These are phyloP conservation scores for Malassezia furfur DNA, from an alignment of 1,284 basidiomycete genomes.

Conservation along the genomic window DNA sequence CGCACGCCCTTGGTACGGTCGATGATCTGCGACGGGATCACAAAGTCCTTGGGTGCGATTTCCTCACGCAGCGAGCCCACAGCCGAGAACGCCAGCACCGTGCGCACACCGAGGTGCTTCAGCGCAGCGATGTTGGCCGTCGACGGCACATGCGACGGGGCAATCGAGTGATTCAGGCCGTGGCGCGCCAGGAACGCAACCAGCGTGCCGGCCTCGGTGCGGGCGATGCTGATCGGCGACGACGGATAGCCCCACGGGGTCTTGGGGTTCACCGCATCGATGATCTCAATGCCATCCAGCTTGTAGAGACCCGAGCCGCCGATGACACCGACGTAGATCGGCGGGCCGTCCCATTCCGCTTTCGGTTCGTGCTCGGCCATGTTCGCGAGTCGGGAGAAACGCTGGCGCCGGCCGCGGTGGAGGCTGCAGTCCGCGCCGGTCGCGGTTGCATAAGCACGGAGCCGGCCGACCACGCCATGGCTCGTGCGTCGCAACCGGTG, in stretches of 20 bases:
- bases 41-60: constrained; percentile 66
- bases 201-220: constrained; percentile 63
- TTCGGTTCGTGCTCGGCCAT: constrained; percentile 11
- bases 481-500: constrained; percentile 15
- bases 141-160: constrained; percentile 52
- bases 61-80: constrained; percentile 94
- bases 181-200: constrained; percentile 90
- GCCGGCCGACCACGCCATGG: constrained; percentile 7
- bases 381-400: background rate
- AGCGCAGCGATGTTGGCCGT: constrained; percentile 92
- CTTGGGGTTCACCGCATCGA: constrained; percentile 32
- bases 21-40: constrained; percentile 84
- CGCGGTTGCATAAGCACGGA: background rate
- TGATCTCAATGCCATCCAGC: constrained; percentile 36
- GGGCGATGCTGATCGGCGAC: constrained; percentile 77
- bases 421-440: no score
- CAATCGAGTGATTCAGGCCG: constrained; percentile 61
- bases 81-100: constrained; percentile 85
- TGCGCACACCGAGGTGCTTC: constrained; percentile 79
- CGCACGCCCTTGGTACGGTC: constrained; percentile 89
- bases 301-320: constrained; percentile 46
- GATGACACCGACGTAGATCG: constrained; percentile 38
- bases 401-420: no score
- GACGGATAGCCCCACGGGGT: constrained; percentile 83
- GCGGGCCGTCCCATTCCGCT: constrained; percentile 24